These are phyloP conservation scores for Aspergillus sp. DNA, from an alignment of 2,329 filamentous ascomycete species.

Conservation along the genomic window DNA sequence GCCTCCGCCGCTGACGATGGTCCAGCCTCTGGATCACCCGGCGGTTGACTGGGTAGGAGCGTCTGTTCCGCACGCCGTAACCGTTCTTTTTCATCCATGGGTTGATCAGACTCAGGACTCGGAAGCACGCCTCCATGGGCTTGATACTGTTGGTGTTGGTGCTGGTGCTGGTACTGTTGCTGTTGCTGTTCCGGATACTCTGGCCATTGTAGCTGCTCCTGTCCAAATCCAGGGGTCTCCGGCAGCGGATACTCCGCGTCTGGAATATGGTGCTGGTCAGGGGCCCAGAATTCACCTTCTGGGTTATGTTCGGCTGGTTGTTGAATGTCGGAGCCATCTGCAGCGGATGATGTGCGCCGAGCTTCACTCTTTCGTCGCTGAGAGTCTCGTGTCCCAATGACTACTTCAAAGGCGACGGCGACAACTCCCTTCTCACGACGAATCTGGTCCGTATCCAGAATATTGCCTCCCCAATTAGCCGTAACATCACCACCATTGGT, in stretches of 20 bases:
- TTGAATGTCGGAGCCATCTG: slow-evolving; percentile 35
- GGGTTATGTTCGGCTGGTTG: slow-evolving; percentile 24
- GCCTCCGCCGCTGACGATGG: slow-evolving; percentile 45
- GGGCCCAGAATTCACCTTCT: slow-evolving; percentile 36
- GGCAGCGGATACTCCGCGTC: slow-evolving; percentile 28
- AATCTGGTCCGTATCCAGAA: slow-evolving; percentile 85
- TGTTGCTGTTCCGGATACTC: slow-evolving; percentile 35
- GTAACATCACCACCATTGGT: slow-evolving; percentile 41
- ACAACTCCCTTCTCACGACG: slow-evolving; percentile 92
- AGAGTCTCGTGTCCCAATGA: slow-evolving; percentile 85
- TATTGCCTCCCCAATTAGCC: slow-evolving; percentile 59
- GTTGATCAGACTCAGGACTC: slow-evolving; percentile 62
- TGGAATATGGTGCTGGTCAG: slow-evolving; percentile 27
- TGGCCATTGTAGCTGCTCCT: slow-evolving; percentile 31
- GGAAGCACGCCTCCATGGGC: slow-evolving; percentile 31
- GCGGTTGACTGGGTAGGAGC: slow-evolving; percentile 79
- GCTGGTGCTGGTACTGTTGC: slow-evolving; percentile 32
- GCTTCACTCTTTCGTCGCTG: slow-evolving; percentile 54
- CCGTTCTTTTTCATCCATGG: slow-evolving; percentile 79
- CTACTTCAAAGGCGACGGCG: slow-evolving; percentile 79
- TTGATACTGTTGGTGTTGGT: slow-evolving; percentile 28
- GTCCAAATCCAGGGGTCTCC: slow-evolving; percentile 32
- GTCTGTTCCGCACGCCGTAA: slow-evolving; percentile 76
- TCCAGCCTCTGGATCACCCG: slow-evolving; percentile 52
- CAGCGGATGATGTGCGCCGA: slow-evolving; percentile 33